Evolutionary conservation across 2,329 filamentous ascomycete species (phyloP).

Genomic region (Calonectria pauciramosa): DNA sequence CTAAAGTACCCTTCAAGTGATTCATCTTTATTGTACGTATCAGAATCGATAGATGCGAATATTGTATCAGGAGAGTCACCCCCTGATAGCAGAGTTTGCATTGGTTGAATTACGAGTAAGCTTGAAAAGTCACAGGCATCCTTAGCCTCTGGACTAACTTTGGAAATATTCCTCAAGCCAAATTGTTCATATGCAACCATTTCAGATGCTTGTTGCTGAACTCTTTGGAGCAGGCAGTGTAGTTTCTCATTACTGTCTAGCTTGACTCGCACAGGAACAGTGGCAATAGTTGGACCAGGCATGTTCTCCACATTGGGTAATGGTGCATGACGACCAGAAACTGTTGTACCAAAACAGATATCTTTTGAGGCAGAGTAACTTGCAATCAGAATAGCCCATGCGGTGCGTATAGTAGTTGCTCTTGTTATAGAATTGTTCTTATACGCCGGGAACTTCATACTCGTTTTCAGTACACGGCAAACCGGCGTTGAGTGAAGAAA

Average conservation of each 20-base stretch:
- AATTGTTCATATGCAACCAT: constrained; percentile 37
- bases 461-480: not conserved
- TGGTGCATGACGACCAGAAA: constrained; percentile 53
- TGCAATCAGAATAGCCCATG: constrained; percentile 64
- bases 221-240: not conserved
- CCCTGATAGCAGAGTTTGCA: not conserved
- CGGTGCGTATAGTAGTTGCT: constrained; percentile 50
- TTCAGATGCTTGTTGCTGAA: constrained; percentile 32
- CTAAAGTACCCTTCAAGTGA: not conserved
- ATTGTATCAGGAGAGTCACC: not conserved
- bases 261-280: constrained; percentile 56
- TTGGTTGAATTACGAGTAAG: constrained; percentile 45
- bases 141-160: constrained; percentile 14
- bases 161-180: constrained; percentile 40
- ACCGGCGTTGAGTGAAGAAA: not conserved
- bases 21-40: not conserved
- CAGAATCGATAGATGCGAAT: not conserved
- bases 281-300: constrained; percentile 53
- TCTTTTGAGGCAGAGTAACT: constrained; percentile 59
- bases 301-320: constrained; percentile 38
- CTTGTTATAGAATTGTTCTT: constrained; percentile 13
- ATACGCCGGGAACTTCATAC: not conserved
- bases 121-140: constrained; percentile 45
- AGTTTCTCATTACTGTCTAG: constrained; percentile 44
- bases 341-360: constrained; percentile 58